Conservation (phyloP, 352 stramenopile genomes). For the Globisporangium carolinianum region DNA sequence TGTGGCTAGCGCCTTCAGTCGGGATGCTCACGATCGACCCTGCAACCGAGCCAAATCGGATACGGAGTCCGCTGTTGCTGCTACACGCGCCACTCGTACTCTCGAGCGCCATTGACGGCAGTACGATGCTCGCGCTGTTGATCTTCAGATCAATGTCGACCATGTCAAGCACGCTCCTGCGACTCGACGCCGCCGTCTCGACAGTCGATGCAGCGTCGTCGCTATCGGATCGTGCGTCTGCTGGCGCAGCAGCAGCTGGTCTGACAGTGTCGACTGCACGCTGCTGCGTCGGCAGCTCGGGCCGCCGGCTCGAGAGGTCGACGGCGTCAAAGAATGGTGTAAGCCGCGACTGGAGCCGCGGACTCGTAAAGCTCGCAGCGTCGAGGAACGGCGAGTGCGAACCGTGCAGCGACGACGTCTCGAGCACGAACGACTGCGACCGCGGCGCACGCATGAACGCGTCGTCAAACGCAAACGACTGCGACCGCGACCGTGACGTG, state of each 20-base stretch:
- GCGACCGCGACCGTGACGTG: constrained; percentile 1
- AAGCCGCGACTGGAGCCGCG: constrained; percentile 11
- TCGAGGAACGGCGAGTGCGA: constrained; percentile 12
- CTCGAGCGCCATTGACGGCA: constrained; percentile 4
- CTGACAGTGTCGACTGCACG: too few relatives aligned
- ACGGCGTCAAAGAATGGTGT: constrained; percentile 71
- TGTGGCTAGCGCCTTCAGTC: neutral
- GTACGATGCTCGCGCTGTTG: constrained; percentile 10
- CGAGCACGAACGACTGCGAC: constrained; percentile 13
- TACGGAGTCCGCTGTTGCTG: constrained; percentile 6
- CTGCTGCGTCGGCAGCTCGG: neutral
- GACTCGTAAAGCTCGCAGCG: constrained; percentile 10
- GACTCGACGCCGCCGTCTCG: neutral
- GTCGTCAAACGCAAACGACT: constrained; percentile 10
- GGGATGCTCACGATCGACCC: constrained; percentile 7
- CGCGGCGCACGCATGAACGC: constrained; percentile 6
- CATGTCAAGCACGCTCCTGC: constrained; percentile 7
- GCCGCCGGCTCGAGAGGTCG: constrained; percentile 21
- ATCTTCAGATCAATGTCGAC: constrained; percentile 24
- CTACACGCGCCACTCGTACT: neutral
- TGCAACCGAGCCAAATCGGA: constrained; percentile 10
- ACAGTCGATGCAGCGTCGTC: neutral
- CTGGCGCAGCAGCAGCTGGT: neutral
- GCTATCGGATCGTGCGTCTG: neutral
- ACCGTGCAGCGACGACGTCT: constrained; percentile 6